phyloP scores from a whole-genome alignment of 2,329 filamentous ascomycete species.

The Colletotrichum scovillei region DNA sequence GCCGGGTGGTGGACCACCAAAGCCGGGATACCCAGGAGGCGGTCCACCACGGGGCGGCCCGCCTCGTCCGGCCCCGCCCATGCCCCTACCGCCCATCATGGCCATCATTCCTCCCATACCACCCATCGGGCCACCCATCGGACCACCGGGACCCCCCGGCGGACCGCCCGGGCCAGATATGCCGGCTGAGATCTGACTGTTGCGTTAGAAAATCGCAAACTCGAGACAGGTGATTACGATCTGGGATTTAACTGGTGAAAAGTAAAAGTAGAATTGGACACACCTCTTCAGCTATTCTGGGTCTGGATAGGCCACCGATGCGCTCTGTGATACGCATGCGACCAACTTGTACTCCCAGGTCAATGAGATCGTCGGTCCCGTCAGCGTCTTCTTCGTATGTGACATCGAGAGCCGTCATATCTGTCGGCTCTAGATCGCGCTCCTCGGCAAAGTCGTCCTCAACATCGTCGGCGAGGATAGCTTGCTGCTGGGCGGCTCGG shows the following conservation, averaged over 20 bases:
- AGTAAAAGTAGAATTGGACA: slow-evolving; percentile 31
- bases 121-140: slow-evolving; percentile 20
- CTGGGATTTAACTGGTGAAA: background rate
- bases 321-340: slow-evolving; percentile 80
- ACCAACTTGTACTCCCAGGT: slow-evolving; percentile 78
- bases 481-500: slow-evolving; percentile 45
- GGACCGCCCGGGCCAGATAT: slow-evolving; percentile 41
- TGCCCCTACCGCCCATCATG: slow-evolving; percentile 28
- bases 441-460: slow-evolving; percentile 71
- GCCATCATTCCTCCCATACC: slow-evolving; percentile 30
- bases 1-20: slow-evolving; percentile 34
- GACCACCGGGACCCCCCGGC: slow-evolving; percentile 22
- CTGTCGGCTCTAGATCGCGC: slow-evolving; percentile 69
- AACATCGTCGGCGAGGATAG: slow-evolving; percentile 60
- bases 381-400: slow-evolving; percentile 75
- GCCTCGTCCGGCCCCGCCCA: slow-evolving; percentile 31
- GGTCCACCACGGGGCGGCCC: slow-evolving; percentile 37
- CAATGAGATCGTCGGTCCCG: slow-evolving; percentile 70
- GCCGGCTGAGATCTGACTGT: slow-evolving; percentile 47
- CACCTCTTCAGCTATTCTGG: slow-evolving; percentile 78
- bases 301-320: slow-evolving; percentile 78
- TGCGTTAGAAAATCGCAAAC: background rate
- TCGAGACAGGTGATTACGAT: background rate
- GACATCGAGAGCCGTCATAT: slow-evolving; percentile 72
- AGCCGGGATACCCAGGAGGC: slow-evolving; percentile 34